Conservation (phyloP, 2,329 filamentous ascomycete genomes). For the Tolypocladium inflatum region DNA sequence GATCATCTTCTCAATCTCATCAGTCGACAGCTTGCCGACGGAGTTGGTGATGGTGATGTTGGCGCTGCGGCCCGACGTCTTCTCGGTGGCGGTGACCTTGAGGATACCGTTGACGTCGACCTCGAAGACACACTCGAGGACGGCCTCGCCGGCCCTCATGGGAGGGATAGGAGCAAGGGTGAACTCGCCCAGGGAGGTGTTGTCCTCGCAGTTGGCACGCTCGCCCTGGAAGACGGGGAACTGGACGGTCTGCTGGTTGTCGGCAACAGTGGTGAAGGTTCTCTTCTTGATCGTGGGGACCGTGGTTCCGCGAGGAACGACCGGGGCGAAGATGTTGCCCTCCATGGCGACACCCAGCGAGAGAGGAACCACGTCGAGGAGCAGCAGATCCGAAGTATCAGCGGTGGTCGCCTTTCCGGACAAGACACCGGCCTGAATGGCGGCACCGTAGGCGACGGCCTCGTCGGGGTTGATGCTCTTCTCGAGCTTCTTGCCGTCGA, state of each 20-base stretch:
- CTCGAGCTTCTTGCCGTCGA: slow-evolving; percentile 99
- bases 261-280: slow-evolving; percentile 81
- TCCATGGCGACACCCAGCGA: slow-evolving; percentile 99
- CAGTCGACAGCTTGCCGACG: slow-evolving; percentile 90
- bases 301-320: slow-evolving; percentile 71
- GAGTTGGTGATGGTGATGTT: slow-evolving; percentile 99
- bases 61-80: slow-evolving; percentile 92
- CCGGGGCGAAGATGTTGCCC: slow-evolving; percentile 95
- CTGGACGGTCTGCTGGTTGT: slow-evolving; percentile 58
- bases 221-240: slow-evolving; percentile 96
- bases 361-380: slow-evolving; percentile 92
- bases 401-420: slow-evolving; percentile 95
- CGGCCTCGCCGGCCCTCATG: slow-evolving; percentile 90
- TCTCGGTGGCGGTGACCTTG: slow-evolving; percentile 98
- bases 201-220: slow-evolving; percentile 96
- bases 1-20: slow-evolving; percentile 98
- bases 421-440: slow-evolving; percentile 96
- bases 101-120: slow-evolving; percentile 99
- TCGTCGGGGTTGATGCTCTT: slow-evolving; percentile 99
- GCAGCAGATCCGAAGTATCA: slow-evolving; percentile 87
- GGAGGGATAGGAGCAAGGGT: slow-evolving; percentile 81
- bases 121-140: slow-evolving; percentile 97
- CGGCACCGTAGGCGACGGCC: slow-evolving; percentile 97
- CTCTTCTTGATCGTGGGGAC: slow-evolving; percentile 74
- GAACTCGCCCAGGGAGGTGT: slow-evolving; percentile 96